Conservation (phyloP, 2,329 filamentous ascomycete species). For the Colletotrichum salicis region DNA sequence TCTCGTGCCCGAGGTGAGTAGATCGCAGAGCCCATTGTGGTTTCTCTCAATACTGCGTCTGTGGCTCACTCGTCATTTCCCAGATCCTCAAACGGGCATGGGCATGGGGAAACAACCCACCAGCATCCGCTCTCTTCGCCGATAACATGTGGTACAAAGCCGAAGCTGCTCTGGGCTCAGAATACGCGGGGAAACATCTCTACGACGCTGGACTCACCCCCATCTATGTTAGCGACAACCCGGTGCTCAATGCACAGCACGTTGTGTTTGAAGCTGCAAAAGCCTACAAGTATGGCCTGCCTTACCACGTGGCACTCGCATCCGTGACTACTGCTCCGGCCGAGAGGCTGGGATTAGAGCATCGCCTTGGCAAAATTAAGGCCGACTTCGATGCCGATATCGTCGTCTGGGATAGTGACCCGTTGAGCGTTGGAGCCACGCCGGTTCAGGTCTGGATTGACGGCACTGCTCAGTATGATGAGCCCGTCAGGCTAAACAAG, state of each 20-base stretch:
- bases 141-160: conserved; percentile 80
- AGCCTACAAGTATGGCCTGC: conserved; percentile 67
- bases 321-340: conserved; percentile 69
- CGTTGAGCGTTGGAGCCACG: conserved; percentile 68
- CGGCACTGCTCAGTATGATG: conserved; percentile 66
- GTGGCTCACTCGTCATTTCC: background rate
- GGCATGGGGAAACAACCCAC: conserved; percentile 63
- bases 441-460: conserved; percentile 74
- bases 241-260: conserved; percentile 75
- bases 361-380: conserved; percentile 70
- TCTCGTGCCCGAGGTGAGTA: conserved; percentile 68
- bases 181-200: conserved; percentile 73
- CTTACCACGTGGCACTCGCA: conserved; percentile 68
- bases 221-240: conserved; percentile 76
- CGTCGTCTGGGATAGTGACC: conserved; percentile 72
- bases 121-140: conserved; percentile 72
- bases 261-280: conserved; percentile 74
- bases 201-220: conserved; percentile 72
- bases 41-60: too few species aligned
- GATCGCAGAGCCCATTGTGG: background rate
- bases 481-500: conserved; percentile 65
- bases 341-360: conserved; percentile 64
- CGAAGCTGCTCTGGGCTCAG: conserved; percentile 72
- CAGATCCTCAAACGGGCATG: conserved; percentile 67
- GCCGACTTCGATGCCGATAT: conserved; percentile 70